Evolutionary conservation across 768 basidiomycete species (phyloP).

Genomic region (Cystobasidium ongulense): DNA sequence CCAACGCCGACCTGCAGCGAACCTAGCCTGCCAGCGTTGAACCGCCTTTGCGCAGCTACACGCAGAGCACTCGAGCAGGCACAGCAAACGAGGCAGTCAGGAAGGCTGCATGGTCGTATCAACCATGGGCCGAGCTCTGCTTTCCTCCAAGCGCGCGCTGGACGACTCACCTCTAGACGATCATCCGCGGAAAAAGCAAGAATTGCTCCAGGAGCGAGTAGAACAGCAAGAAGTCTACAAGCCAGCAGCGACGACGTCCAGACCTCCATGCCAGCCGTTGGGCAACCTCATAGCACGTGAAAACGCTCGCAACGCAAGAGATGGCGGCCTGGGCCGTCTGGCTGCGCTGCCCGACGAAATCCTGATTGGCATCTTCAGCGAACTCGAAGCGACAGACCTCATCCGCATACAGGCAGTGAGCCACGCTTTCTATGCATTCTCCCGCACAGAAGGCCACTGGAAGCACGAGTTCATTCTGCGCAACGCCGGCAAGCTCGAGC

Average conservation of each 20-base stretch:
- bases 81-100: too few relatives aligned
- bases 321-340: slow-evolving; percentile 25
- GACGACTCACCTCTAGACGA: too few relatives aligned
- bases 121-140: too few relatives aligned
- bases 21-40: too few relatives aligned
- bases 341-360: slow-evolving; percentile 37
- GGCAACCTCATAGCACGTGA: slow-evolving; percentile 32
- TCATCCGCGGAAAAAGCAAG: neutral
- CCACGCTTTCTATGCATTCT: slow-evolving; percentile 33
- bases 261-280: slow-evolving; percentile 17
- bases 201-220: neutral
- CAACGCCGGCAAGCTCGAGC: slow-evolving; percentile 13
- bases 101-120: too few relatives aligned
- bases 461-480: slow-evolving; percentile 33
- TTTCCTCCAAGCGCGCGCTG: too few relatives aligned
- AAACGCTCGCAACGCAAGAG: neutral
- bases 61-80: too few relatives aligned
- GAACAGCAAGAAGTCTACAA: neutral
- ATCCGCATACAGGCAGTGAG: slow-evolving; percentile 24
- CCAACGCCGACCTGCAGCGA: too few relatives aligned
- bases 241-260: neutral
- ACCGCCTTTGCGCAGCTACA: too few relatives aligned
- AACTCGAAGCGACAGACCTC: slow-evolving; percentile 27
- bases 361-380: slow-evolving; percentile 30
- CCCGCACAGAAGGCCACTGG: slow-evolving; percentile 32